Conservation (phyloP, 2,329 filamentous ascomycete species). For the Fusarium albidum region DNA sequence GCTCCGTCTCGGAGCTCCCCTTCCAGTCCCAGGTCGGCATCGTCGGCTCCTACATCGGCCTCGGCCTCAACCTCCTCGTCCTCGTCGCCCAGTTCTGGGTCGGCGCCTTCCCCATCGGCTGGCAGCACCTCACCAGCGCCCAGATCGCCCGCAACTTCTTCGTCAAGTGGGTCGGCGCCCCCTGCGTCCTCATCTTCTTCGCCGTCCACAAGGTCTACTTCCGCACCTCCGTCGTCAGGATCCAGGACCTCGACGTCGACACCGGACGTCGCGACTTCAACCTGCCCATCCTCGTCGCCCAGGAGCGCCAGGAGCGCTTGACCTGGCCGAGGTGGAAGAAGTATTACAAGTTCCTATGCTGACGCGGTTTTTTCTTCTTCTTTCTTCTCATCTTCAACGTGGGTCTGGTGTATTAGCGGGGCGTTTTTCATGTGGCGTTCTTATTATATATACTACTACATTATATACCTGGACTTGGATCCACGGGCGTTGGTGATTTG, state of each 20-base stretch:
- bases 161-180: conserved; percentile 73
- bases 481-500: neutral
- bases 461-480: neutral
- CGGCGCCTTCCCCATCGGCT: conserved; percentile 77
- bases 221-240: conserved; percentile 71
- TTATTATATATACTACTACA: no score
- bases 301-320: conserved; percentile 79
- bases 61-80: conserved; percentile 78
- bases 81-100: conserved; percentile 89
- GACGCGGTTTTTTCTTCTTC: neutral
- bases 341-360: conserved; percentile 78
- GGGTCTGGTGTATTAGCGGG: conserved; percentile 4
- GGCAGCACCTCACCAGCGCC: conserved; percentile 51
- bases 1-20: conserved; percentile 78
- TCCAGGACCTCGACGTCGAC: conserved; percentile 83
- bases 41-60: conserved; percentile 80
- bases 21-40: conserved; percentile 84
- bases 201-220: conserved; percentile 79
- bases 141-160: conserved; percentile 74
- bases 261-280: conserved; percentile 89
- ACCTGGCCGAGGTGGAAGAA: conserved; percentile 81
- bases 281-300: conserved; percentile 76
- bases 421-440: neutral
- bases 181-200: conserved; percentile 74
- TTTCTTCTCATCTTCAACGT: no score